Conservation (phyloP, 306 rosid species). For the Vigna nakashimae region DNA sequence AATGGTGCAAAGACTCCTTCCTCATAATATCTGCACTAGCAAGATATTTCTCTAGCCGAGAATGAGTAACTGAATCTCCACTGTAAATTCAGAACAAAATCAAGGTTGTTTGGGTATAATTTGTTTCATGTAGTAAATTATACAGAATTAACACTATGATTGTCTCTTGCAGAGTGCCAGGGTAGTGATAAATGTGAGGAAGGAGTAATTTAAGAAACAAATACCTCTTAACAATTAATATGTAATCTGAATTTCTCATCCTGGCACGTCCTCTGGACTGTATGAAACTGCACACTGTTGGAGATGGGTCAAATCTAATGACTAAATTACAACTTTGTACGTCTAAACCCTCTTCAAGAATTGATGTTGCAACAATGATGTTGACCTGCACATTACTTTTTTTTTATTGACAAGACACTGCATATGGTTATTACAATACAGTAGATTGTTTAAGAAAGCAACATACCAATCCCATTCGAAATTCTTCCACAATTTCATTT, state of each 20-base stretch:
- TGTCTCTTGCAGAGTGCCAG: not conserved
- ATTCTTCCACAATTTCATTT: conserved; percentile 79
- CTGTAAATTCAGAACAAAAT: conserved; percentile 56
- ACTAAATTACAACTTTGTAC: conserved; percentile 91
- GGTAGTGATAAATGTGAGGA: not conserved
- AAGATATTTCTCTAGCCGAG: conserved; percentile 73
- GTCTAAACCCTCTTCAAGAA: conserved; percentile 95
- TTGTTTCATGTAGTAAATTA: not conserved
- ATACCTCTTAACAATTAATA: conserved; percentile 83
- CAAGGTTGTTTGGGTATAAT: not conserved
- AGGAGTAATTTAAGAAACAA: not conserved
- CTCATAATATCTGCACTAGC: conserved; percentile 72
- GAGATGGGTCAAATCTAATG: conserved; percentile 84
- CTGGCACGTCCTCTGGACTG: conserved; percentile 97
- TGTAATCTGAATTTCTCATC: conserved; percentile 72
- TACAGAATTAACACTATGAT: not conserved
- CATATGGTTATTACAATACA: conserved; percentile 12
- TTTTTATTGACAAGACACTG: conserved; percentile 30
- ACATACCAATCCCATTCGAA: conserved; percentile 83
- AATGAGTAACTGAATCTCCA: conserved; percentile 62
- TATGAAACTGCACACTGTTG: conserved; percentile 86
- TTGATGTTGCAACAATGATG: conserved; percentile 91
- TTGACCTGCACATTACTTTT: conserved; percentile 63
- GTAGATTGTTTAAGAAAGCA: conserved; percentile 12
- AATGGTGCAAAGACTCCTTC: conserved; percentile 66